phyloP scores from a whole-genome alignment of 129 eudicot genomes.

The Flaveria robusta region DNA sequence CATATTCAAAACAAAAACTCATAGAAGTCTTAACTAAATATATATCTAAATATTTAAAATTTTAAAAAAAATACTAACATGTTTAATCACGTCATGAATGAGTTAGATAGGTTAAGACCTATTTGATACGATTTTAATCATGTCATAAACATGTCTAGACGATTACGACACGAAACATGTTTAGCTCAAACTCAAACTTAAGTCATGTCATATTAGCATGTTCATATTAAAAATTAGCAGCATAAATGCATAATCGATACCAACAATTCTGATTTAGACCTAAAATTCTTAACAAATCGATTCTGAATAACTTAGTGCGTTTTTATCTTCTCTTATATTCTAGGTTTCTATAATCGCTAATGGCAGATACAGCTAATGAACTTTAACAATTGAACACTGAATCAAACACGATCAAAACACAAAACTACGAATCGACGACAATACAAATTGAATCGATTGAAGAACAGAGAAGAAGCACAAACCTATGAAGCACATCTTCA shows the following conservation, averaged over 20 bases:
- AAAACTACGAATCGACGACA: not conserved
- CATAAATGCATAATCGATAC: not conserved
- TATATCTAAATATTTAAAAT: too few species aligned
- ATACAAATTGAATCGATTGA: not conserved
- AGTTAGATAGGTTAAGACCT: too few species aligned
- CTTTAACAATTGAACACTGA: not conserved
- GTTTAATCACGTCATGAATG: too few species aligned
- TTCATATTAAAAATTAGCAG: not conserved
- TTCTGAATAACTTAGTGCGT: not conserved
- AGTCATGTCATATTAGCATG: too few species aligned
- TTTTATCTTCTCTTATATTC: not conserved
- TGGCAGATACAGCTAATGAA: not conserved
- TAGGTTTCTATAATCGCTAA: slow-evolving; percentile 4
- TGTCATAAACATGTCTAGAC: too few species aligned
- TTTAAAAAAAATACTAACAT: too few species aligned
- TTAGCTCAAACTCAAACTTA: too few species aligned
- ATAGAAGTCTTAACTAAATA: too few species aligned
- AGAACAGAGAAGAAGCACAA: not conserved
- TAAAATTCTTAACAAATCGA: not conserved
- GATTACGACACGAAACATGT: too few species aligned
- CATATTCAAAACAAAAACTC: too few species aligned
- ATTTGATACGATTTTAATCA: too few species aligned
- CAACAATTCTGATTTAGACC: not conserved
- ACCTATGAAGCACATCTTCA: slow-evolving; percentile 82
- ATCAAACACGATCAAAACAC: not conserved